Conservation (phyloP, 768 basidiomycete species). For the Tylopilus sp. region DNA sequence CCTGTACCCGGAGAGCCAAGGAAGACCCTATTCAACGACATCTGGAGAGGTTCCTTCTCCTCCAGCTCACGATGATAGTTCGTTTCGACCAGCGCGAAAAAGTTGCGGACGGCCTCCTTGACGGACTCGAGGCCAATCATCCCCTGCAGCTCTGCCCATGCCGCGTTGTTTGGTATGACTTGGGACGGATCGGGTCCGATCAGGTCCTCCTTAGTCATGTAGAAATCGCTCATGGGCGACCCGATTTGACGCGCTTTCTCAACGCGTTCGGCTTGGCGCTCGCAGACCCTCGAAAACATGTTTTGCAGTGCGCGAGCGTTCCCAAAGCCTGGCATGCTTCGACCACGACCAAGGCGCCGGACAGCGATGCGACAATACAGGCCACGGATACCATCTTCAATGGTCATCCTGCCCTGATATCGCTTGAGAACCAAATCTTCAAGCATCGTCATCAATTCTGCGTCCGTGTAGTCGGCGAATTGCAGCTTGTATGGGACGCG, state of each 20-base stretch:
- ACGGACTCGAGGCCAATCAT: conserved; percentile 56
- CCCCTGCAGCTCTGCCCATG: conserved; percentile 50
- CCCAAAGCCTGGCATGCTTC: conserved; percentile 52
- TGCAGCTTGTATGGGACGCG: conserved; percentile 61
- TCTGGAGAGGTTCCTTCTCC: conserved; percentile 49
- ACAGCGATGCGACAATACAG: conserved; percentile 44
- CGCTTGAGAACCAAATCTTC: conserved; percentile 44
- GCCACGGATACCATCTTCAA: conserved; percentile 53
- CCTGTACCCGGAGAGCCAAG: conserved; percentile 69
- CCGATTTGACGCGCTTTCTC: conserved; percentile 40
- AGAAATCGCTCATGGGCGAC: conserved; percentile 43
- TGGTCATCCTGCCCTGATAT: conserved; percentile 47
- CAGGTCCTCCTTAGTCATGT: conserved; percentile 50
- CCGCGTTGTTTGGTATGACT: conserved; percentile 41
- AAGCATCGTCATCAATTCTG: conserved; percentile 55
- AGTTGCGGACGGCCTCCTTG: conserved; percentile 48
- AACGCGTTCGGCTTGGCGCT: conserved; percentile 54
- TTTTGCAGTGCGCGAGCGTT: conserved; percentile 62
- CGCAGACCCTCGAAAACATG: conserved; percentile 42
- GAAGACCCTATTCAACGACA: conserved; percentile 64
- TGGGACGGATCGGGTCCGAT: conserved; percentile 63
- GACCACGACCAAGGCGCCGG: conserved; percentile 12
- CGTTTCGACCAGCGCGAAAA: conserved; percentile 43
- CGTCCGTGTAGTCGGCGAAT: conserved; percentile 60
- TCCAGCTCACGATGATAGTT: conserved; percentile 61